Evolutionary conservation across 2,329 filamentous ascomycete species (phyloP).

Genomic region (Elsinoe ampelina): DNA sequence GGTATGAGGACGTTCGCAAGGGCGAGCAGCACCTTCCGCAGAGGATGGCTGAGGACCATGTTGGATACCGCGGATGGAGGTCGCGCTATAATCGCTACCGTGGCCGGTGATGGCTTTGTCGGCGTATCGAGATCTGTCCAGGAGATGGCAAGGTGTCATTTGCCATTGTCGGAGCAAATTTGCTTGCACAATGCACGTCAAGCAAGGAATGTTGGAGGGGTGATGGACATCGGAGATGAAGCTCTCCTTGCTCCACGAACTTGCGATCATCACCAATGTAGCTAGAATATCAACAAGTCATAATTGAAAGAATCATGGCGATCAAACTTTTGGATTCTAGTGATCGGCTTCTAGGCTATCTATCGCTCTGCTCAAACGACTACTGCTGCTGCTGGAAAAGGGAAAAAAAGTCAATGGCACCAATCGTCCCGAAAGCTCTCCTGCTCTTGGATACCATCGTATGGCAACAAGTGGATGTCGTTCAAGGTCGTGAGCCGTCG

Average conservation of each 20-base stretch:
- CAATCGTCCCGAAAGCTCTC: conserved; percentile 1
- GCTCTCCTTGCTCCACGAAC: conserved; percentile 1
- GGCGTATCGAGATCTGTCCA: not conserved
- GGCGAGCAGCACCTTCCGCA: conserved; percentile 37
- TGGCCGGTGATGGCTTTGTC: not conserved
- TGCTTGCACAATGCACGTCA: no score
- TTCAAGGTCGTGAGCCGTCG: not conserved
- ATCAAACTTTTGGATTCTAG: conserved; percentile 1
- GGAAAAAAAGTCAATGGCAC: conserved; percentile 1
- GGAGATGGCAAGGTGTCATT: not conserved
- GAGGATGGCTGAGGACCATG: not conserved
- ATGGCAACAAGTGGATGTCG: not conserved
- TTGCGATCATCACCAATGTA: not conserved
- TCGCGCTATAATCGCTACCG: not conserved
- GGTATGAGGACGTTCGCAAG: conserved; percentile 71
- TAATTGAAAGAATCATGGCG: not conserved
- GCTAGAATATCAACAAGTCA: not conserved
- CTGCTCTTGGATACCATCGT: conserved; percentile 8
- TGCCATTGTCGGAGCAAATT: not conserved
- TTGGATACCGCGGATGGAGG: not conserved
- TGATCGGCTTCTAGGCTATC: conserved; percentile 6
- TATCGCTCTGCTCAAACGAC: not conserved
- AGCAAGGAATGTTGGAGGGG: not conserved
- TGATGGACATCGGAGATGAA: not conserved
- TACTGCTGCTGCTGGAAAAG: conserved; percentile 1